phyloP scores from a whole-genome alignment of 768 basidiomycete genomes.

The Termitomyces titanicus region DNA sequence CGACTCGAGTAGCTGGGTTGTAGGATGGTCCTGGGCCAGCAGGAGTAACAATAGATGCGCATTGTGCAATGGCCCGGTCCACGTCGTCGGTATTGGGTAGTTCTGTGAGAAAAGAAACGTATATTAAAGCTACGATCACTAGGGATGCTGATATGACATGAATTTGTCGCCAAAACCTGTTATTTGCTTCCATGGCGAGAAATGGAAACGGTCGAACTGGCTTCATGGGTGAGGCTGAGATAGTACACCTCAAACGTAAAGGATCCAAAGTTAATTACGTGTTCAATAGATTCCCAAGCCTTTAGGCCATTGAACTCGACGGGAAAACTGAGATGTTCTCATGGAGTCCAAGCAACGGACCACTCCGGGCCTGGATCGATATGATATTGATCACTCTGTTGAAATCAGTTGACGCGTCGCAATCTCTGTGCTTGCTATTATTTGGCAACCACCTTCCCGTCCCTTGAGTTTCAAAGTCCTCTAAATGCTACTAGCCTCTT shows the following conservation, averaged over 20 bases:
- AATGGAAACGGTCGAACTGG: not conserved
- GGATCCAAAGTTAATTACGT: not conserved
- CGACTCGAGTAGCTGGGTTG: constrained; percentile 2
- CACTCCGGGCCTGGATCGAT: too few relatives aligned
- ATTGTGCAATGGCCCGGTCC: constrained; percentile 3
- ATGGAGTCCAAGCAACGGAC: too few relatives aligned
- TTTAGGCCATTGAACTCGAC: too few relatives aligned
- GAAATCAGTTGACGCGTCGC: too few relatives aligned
- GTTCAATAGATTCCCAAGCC: not conserved
- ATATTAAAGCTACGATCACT: not conserved
- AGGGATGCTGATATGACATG: not conserved
- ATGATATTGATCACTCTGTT: too few relatives aligned
- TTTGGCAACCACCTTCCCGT: too few relatives aligned
- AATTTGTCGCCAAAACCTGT: not conserved
- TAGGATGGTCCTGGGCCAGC: constrained; percentile 12
- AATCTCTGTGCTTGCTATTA: too few relatives aligned
- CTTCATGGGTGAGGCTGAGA: constrained; percentile 7
- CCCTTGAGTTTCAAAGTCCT: too few relatives aligned
- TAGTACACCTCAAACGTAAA: not conserved
- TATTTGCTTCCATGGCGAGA: not conserved
- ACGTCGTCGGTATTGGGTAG: not conserved
- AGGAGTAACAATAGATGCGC: constrained; percentile 8
- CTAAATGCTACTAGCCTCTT: too few relatives aligned
- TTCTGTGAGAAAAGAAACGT: not conserved
- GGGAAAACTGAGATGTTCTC: too few relatives aligned